phyloP scores from a whole-genome alignment of 805 yeast genomes.

The Clavispora fructus region DNA sequence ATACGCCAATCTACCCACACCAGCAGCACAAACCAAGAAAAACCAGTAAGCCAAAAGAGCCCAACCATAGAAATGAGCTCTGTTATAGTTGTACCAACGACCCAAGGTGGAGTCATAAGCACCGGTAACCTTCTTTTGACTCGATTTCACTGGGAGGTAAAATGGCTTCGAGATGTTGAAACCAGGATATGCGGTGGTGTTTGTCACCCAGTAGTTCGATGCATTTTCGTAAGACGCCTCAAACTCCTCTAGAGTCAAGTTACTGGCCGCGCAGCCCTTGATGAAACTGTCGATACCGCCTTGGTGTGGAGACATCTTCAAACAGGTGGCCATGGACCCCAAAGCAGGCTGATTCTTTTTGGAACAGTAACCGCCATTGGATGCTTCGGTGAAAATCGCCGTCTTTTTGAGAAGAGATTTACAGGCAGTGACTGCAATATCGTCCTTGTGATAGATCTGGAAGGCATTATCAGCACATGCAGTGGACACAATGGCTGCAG shows the following conservation, averaged over 20 bases:
- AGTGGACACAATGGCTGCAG: conserved; percentile 8
- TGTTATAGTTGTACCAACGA: conserved; percentile 31
- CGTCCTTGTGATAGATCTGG: conserved; percentile 19
- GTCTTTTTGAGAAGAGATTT: conserved; percentile 18
- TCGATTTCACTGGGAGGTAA: conserved; percentile 32
- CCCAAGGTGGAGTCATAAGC: conserved; percentile 24
- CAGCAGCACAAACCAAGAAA: conserved; percentile 25
- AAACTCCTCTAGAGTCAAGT: conserved; percentile 27
- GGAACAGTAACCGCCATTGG: conserved; percentile 29
- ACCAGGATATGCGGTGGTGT: conserved; percentile 23
- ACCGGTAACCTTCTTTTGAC: conserved; percentile 15
- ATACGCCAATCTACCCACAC: conserved; percentile 24
- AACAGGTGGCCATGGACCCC: conserved; percentile 34
- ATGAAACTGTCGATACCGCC: conserved; percentile 13
- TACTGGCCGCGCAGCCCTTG: conserved; percentile 8
- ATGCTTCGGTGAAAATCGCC: conserved; percentile 20
- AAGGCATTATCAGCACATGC: conserved; percentile 16
- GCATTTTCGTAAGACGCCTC: conserved; percentile 38
- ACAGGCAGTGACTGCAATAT: conserved; percentile 25
- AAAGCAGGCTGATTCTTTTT: conserved; percentile 32
- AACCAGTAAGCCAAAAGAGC: conserved; percentile 26
- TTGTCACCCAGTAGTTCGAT: conserved; percentile 29
- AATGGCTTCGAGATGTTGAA: conserved; percentile 26
- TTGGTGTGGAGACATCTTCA: conserved; percentile 18
- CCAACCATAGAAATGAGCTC: conserved; percentile 34